These are phyloP conservation scores for Haplosporangium sp. DNA, from an alignment of 371 early-diverging fungal species.

Conservation along the genomic window DNA sequence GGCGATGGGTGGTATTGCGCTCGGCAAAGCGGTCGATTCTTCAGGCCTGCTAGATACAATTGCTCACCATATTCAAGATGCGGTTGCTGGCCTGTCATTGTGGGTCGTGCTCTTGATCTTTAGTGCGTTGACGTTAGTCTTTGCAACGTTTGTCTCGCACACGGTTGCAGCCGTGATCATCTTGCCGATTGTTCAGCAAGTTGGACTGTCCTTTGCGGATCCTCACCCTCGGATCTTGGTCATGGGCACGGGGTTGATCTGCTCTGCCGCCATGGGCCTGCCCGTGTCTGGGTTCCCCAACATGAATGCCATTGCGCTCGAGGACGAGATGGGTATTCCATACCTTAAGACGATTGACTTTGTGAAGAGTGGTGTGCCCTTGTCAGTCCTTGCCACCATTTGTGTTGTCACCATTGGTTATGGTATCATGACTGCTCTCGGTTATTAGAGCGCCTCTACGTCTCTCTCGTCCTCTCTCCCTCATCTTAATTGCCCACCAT, in stretches of 20 bases:
- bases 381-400: conserved; percentile 67
- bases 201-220: conserved; percentile 76
- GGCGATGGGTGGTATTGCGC: conserved; percentile 90
- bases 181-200: conserved; percentile 82
- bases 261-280: conserved; percentile 87
- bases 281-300: conserved; percentile 88
- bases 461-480: too few relatives aligned
- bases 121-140: conserved; percentile 73
- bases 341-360: conserved; percentile 81
- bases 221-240: conserved; percentile 88
- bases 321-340: conserved; percentile 77
- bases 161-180: conserved; percentile 92
- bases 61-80: conserved; percentile 70
- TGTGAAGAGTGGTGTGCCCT: conserved; percentile 71
- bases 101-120: conserved; percentile 78
- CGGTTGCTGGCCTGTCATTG: conserved; percentile 73
- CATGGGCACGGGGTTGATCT: conserved; percentile 84
- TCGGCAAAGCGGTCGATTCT: conserved; percentile 85
- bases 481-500: too few relatives aligned
- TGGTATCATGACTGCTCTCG: conserved; percentile 64
- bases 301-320: conserved; percentile 84
- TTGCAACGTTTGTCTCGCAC: conserved; percentile 93
- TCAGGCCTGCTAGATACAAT: conserved; percentile 81
- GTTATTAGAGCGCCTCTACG: conserved; percentile 43
- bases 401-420: conserved; percentile 71